These are phyloP conservation scores for Eleusine indica DNA, from an alignment of 176 grass and related monocot species.

Conservation along the genomic window DNA sequence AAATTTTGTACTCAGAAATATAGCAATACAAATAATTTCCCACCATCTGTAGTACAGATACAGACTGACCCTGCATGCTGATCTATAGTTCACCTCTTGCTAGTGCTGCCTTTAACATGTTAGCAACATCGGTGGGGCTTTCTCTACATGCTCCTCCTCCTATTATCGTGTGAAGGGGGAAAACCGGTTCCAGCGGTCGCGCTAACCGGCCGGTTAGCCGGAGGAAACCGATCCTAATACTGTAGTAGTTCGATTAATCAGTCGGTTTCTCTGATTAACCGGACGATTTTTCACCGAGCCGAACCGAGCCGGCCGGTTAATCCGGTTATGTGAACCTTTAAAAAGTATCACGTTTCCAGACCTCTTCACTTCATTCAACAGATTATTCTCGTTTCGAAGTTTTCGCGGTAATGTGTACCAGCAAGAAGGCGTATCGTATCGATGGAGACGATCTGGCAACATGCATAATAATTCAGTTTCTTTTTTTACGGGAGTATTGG, in stretches of 20 bases:
- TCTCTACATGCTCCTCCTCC: slow-evolving; percentile 61
- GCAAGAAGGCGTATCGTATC: slow-evolving; percentile 45
- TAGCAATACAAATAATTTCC: too few species aligned
- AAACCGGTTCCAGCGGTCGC: too few species aligned
- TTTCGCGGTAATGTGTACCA: slow-evolving; percentile 55
- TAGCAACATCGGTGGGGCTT: slow-evolving; percentile 89
- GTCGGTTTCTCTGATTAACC: too few species aligned
- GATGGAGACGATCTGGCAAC: slow-evolving; percentile 47
- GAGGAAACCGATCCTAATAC: too few species aligned
- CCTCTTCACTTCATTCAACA: slow-evolving; percentile 84
- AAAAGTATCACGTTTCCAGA: slow-evolving; percentile 86
- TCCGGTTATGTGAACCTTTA: background rate
- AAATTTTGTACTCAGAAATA: too few species aligned
- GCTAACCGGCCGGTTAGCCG: too few species aligned
- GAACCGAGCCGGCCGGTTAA: too few species aligned
- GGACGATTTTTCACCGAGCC: slow-evolving; percentile 46
- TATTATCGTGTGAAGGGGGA: slow-evolving; percentile 68
- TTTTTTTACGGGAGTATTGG: too few species aligned
- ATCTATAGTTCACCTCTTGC: slow-evolving; percentile 96
- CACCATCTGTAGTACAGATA: too few species aligned
- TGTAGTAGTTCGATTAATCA: too few species aligned
- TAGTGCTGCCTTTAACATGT: slow-evolving; percentile 88
- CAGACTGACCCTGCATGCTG: too few species aligned
- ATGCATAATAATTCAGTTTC: too few species aligned
- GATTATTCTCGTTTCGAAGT: slow-evolving; percentile 81